Conservation (phyloP, 75 land plant species). For the Pinus albicaulis region DNA sequence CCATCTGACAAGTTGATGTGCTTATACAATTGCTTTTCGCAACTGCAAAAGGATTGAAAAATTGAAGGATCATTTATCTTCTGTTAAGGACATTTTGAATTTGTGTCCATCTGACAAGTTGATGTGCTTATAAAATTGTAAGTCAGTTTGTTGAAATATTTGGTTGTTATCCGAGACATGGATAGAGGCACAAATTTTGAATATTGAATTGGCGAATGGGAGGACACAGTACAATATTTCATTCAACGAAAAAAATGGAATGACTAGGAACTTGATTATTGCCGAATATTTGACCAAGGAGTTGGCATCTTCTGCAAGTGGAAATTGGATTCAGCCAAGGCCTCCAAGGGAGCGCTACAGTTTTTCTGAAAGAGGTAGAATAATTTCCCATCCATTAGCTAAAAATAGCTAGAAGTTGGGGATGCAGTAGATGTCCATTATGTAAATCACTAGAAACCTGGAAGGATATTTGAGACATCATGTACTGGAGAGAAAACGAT, state of each 20-base stretch:
- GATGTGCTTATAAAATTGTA: too few species aligned
- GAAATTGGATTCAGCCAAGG: background rate
- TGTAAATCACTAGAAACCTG: background rate
- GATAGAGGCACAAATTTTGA: too few species aligned
- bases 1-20: too few species aligned
- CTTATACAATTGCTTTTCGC: too few species aligned
- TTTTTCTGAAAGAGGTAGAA: slow-evolving; percentile 1
- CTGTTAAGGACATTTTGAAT: too few species aligned
- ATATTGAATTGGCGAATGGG: too few species aligned
- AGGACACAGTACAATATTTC: slow-evolving; percentile 1
- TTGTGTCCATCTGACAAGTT: too few species aligned
- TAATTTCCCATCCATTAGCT: background rate
- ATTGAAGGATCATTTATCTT: too few species aligned
- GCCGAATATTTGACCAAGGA: background rate
- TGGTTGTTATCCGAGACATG: too few species aligned
- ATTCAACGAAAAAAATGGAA: background rate
- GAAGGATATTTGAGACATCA: background rate
- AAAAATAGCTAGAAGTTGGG: slow-evolving; percentile 1
- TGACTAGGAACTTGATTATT: background rate
- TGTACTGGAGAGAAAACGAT: background rate
- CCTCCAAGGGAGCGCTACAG: background rate
- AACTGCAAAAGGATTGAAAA: too few species aligned
- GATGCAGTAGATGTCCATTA: background rate
- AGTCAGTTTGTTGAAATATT: too few species aligned
- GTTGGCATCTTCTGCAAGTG: background rate